Base-by-base conservation (phyloP, 139 green algal genomes). In the Chlorella sp. region DNA sequence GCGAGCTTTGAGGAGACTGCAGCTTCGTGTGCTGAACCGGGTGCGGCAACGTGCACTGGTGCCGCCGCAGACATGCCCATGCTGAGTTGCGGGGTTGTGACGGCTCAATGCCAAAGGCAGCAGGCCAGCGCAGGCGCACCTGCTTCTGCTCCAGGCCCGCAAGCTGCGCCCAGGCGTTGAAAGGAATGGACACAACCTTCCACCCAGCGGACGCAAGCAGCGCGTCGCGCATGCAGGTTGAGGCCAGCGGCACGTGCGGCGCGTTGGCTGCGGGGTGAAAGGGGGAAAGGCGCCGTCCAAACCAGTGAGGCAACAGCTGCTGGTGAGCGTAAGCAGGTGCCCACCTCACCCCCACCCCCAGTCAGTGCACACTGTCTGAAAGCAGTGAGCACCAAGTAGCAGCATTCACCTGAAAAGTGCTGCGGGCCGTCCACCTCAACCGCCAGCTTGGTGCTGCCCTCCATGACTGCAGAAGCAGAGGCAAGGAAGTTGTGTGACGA, bases 401-500 rank as follows among this genome's bases (percentile, higher is more conserved):
- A 9, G 44, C 44, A 6, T 9, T 6, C 56, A 81, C 74, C 32
- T 15, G 90, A 86, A 83, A 94, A 95, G 85, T 95, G 92, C 26
- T 74, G 78, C 12, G 90, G 90, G 0, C 92, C 92, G 62, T 95
- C 92, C 69, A 92, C 91, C 84, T 95, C 92, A 15, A 95, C 85
- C 15, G 92, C 92, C 17, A 95, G 78, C 79, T 83, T 89, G 71
- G 38, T 44, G 73, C 21, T 74, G 64, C 44, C 51, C 51, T 82
- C 30, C 34, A 25, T 57, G 39, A 91, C 63, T 80, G 73, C 78
- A 70, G 26, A 28, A 26, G 21, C 7, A 55, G 7, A n/a, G n/a
- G n/a, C n/a, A n/a, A n/a, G n/a, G n/a, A n/a, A n/a, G n/a, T n/a
- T n/a, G n/a, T n/a, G n/a, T 12, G 13, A 47, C 13, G 16, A 13